A percentile compares a stretch with the other conserved stretches of the same genome.
Conservation (phyloP, 2,329 filamentous ascomycete genomes). For the Colletotrichum costaricense region DNA sequence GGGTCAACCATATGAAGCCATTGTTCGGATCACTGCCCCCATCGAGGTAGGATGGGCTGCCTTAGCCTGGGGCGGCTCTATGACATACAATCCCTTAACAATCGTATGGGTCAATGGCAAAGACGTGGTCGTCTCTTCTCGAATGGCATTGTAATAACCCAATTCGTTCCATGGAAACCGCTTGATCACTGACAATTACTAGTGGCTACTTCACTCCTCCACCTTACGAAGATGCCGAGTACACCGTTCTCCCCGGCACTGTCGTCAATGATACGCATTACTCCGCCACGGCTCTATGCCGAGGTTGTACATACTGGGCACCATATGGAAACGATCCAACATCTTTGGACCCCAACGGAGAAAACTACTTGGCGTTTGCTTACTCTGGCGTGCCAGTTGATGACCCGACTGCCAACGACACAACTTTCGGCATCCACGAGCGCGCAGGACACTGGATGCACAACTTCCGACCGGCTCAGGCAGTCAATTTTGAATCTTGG, state of each 20-base stretch:
- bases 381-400: slow-evolving; percentile 51
- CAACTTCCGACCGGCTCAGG: slow-evolving; percentile 47
- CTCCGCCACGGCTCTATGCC: slow-evolving; percentile 48
- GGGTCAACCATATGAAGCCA: slow-evolving; percentile 49
- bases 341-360: slow-evolving; percentile 49
- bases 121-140: slow-evolving; percentile 48
- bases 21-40: slow-evolving; percentile 55
- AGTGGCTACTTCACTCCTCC: slow-evolving; percentile 50
- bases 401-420: slow-evolving; percentile 47
- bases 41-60: slow-evolving; percentile 55
- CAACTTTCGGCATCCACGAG: slow-evolving; percentile 56
- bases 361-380: slow-evolving; percentile 54
- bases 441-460: slow-evolving; percentile 54
- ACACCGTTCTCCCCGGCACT: slow-evolving; percentile 49
- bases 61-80: slow-evolving; percentile 56
- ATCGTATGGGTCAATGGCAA: slow-evolving; percentile 55
- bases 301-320: slow-evolving; percentile 55
- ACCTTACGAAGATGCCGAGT: slow-evolving; percentile 44
- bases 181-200: not conserved
- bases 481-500: slow-evolving; percentile 48
- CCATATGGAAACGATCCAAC: slow-evolving; percentile 52
- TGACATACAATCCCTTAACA: slow-evolving; percentile 56
- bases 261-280: slow-evolving; percentile 47
- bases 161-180: not conserved
- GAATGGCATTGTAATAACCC: slow-evolving; percentile 48